A percentile compares a stretch with the other conserved stretches of the same genome.
Evolutionary conservation across 2,329 filamentous ascomycete species (phyloP).

Genomic region (Trichoderma koningiopsis): DNA sequence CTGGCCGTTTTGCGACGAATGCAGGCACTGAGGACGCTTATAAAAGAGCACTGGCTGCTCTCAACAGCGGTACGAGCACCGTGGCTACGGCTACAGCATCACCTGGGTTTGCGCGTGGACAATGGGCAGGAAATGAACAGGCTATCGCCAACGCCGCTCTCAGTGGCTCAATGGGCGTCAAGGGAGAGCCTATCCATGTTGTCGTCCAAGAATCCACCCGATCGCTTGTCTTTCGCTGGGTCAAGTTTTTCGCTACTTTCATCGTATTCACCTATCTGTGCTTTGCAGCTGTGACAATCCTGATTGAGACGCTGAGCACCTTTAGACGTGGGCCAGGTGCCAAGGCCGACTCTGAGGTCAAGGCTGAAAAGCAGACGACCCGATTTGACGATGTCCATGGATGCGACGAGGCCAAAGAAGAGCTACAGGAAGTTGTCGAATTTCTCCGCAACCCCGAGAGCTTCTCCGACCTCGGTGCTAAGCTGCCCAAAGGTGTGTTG

Average conservation of each 20-base stretch:
- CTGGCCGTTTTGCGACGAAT: constrained; percentile 81
- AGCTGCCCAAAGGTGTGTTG: constrained; percentile 94
- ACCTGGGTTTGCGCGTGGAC: constrained; percentile 32
- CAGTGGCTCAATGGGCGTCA: constrained; percentile 60
- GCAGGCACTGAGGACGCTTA: constrained; percentile 77
- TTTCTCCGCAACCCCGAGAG: constrained; percentile 92
- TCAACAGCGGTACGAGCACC: constrained; percentile 37
- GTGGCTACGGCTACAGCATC: constrained; percentile 31
- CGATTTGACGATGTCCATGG: constrained; percentile 94
- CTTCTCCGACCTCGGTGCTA: constrained; percentile 92
- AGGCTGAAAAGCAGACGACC: constrained; percentile 88
- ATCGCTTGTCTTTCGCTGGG: constrained; percentile 82
- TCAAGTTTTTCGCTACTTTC: constrained; percentile 83
- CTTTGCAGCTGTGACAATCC: constrained; percentile 75
- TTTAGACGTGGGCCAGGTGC: constrained; percentile 74
- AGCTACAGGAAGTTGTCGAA: constrained; percentile 94
- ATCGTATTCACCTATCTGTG: constrained; percentile 76
- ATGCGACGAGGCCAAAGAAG: constrained; percentile 97
- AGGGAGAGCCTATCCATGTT: constrained; percentile 88
- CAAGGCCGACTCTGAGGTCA: constrained; percentile 77
- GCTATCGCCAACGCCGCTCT: constrained; percentile 36
- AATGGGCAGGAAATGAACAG: constrained; percentile 38
- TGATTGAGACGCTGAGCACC: constrained; percentile 78
- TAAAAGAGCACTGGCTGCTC: constrained; percentile 64
- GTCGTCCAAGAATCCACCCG: constrained; percentile 89